Percentiles rank a stretch among this genome's conserved stretches.
These are phyloP conservation scores for Debaryomyces hansenii DNA, from an alignment of 805 yeast genomes.

Conservation along the genomic window DNA sequence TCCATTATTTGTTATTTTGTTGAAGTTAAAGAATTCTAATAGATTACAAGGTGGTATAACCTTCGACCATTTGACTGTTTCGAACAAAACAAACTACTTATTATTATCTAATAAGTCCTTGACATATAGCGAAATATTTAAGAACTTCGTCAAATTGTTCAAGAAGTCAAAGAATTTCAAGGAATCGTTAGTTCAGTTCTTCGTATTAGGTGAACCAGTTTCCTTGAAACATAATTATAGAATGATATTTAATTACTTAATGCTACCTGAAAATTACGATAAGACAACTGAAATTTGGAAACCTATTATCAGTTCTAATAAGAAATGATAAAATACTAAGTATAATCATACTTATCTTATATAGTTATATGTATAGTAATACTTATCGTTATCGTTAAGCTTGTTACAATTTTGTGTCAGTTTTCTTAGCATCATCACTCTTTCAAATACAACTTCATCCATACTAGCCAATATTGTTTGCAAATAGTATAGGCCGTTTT, in stretches of 20 bases:
- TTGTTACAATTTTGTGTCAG: background rate
- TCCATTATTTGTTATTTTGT: conserved; percentile 80
- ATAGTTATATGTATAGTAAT: background rate
- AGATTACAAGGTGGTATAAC: conserved; percentile 56
- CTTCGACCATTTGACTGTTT: conserved; percentile 22
- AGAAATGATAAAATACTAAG: no score
- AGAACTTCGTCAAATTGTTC: conserved; percentile 30
- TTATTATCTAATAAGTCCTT: conserved; percentile 37
- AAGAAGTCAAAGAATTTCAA: conserved; percentile 28
- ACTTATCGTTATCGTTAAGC: background rate
- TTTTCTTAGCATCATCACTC: background rate
- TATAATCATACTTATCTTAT: background rate
- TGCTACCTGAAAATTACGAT: conserved; percentile 33
- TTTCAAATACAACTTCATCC: no score
- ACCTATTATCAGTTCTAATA: conserved; percentile 2
- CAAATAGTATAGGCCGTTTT: no score
- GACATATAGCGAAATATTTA: conserved; percentile 34
- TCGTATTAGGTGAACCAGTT: conserved; percentile 27
- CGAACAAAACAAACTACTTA: conserved; percentile 22
- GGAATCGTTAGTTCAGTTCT: conserved; percentile 19
- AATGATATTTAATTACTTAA: conserved; percentile 32
- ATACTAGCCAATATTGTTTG: no score
- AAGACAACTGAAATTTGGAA: conserved; percentile 28
- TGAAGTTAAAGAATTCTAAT: conserved; percentile 77
- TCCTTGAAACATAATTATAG: conserved; percentile 22